Evolutionary conservation across 306 rosid genomes (phyloP).

Genomic region (Gastrolobium bilobum): DNA sequence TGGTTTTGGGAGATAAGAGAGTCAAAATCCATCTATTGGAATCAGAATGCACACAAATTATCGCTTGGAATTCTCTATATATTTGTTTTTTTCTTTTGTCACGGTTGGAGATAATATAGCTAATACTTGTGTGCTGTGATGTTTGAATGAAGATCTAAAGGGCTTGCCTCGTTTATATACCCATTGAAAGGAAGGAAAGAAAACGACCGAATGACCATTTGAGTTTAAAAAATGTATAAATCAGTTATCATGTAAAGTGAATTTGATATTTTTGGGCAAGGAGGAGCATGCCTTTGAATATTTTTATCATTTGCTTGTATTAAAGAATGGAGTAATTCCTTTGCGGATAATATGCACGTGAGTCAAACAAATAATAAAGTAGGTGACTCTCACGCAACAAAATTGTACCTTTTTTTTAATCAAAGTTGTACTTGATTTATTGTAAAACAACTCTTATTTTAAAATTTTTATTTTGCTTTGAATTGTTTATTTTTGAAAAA

Average conservation of each 20-base stretch:
- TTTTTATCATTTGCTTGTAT: constrained; percentile 10
- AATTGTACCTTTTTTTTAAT: no score
- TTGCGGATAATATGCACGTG: constrained; percentile 42
- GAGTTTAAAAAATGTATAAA: no score
- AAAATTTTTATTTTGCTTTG: no score
- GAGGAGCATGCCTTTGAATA: constrained; percentile 49
- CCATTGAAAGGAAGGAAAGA: constrained; percentile 19
- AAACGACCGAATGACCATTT: not conserved
- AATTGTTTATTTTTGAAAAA: no score
- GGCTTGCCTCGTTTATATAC: constrained; percentile 33
- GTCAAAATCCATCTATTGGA: constrained; percentile 49
- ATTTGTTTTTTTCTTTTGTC: not conserved
- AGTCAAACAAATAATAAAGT: constrained; percentile 42
- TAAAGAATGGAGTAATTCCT: not conserved
- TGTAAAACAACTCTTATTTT: no score
- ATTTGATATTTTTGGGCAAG: constrained; percentile 43
- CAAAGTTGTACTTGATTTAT: no score
- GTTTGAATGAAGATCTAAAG: constrained; percentile 11
- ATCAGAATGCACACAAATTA: not conserved
- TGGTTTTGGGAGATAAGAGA: constrained; percentile 37
- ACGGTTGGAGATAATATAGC: not conserved
- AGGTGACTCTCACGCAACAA: constrained; percentile 41
- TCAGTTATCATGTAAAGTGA: no score
- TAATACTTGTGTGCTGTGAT: not conserved
- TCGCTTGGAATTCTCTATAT: not conserved